Percentiles rank a stretch among this genome's conserved stretches.
These are phyloP conservation scores for Lenzites betulinus DNA, from an alignment of 768 basidiomycete genomes.

Conservation along the genomic window DNA sequence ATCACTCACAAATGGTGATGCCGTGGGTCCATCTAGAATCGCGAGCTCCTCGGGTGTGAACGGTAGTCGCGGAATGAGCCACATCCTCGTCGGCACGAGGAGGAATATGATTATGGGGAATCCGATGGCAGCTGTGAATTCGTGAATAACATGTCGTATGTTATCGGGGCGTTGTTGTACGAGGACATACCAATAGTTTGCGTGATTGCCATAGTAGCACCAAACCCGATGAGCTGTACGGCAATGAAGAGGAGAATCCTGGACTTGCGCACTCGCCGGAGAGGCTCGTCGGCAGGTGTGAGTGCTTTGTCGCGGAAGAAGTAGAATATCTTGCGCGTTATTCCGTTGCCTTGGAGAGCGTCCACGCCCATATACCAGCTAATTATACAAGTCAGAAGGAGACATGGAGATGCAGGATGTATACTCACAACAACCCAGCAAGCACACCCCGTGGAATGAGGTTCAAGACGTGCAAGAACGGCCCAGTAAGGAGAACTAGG, in stretches of 20 bases:
- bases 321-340: conserved; percentile 79
- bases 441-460: conserved; percentile 83
- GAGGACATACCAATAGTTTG: conserved; percentile 74
- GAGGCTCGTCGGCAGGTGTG: conserved; percentile 66
- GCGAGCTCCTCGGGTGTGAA: conserved; percentile 79
- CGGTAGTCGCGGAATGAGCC: conserved; percentile 70
- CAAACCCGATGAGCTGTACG: conserved; percentile 83
- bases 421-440: conserved; percentile 79
- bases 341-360: conserved; percentile 78
- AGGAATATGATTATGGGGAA: conserved; percentile 89
- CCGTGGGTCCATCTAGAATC: conserved; percentile 88
- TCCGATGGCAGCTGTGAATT: conserved; percentile 74
- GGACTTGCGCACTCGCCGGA: conserved; percentile 72
- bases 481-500: conserved; percentile 77
- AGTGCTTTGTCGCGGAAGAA: conserved; percentile 72
- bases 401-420: no score
- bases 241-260: conserved; percentile 70
- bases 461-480: conserved; percentile 77
- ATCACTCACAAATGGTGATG: conserved; percentile 77
- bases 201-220: conserved; percentile 85
- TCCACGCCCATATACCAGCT: conserved; percentile 94
- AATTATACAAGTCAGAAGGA: not conserved
- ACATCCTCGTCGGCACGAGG: conserved; percentile 74
- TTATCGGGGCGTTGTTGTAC: not conserved
- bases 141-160: not conserved